These are phyloP conservation scores for Amanita subjunquillea DNA, from an alignment of 768 basidiomycete species.

Conservation along the genomic window DNA sequence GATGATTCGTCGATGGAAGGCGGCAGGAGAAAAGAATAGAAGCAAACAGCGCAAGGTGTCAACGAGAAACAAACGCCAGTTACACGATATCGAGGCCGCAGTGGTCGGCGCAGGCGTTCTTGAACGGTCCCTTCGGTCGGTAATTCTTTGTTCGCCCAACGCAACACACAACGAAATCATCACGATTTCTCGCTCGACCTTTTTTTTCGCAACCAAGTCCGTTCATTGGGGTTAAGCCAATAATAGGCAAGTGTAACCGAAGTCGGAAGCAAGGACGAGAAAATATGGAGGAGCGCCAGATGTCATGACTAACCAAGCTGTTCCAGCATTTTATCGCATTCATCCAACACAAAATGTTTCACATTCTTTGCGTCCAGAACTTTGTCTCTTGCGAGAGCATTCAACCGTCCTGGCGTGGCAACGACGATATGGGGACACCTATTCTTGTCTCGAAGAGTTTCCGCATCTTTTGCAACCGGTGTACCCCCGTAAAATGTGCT, in stretches of 20 bases:
- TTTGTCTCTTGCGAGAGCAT: conserved; percentile 94
- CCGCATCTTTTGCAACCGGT: conserved; percentile 87
- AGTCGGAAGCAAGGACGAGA: conserved; percentile 3
- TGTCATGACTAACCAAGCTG: conserved; percentile 97
- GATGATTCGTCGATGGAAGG: conserved; percentile 43
- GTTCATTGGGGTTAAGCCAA: conserved; percentile 25
- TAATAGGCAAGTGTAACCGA: conserved; percentile 24
- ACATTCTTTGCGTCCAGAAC: conserved; percentile 90
- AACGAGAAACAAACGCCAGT: conserved; percentile 4
- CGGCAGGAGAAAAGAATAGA: conserved; percentile 37
- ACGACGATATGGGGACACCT: conserved; percentile 99
- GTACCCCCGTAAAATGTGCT: conserved; percentile 98
- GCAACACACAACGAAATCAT: conserved; percentile 22
- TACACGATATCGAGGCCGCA: conserved; percentile 19
- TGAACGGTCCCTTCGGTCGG: conserved; percentile 20
- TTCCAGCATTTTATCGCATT: conserved; percentile 99
- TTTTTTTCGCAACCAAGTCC: conserved; percentile 1
- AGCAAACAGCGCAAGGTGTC: conserved; percentile 9
- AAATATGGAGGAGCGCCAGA: conserved; percentile 17
- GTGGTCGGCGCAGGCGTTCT: conserved; percentile 22
- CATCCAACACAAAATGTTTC: conserved; percentile 99
- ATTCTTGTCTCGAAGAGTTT: conserved; percentile 86
- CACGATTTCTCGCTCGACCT: conserved; percentile 3
- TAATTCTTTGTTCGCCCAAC: conserved; percentile 3
- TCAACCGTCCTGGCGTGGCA: conserved; percentile 94